phyloP scores from a whole-genome alignment of 306 rosid genomes.

The Pyrus bretschneideri region DNA sequence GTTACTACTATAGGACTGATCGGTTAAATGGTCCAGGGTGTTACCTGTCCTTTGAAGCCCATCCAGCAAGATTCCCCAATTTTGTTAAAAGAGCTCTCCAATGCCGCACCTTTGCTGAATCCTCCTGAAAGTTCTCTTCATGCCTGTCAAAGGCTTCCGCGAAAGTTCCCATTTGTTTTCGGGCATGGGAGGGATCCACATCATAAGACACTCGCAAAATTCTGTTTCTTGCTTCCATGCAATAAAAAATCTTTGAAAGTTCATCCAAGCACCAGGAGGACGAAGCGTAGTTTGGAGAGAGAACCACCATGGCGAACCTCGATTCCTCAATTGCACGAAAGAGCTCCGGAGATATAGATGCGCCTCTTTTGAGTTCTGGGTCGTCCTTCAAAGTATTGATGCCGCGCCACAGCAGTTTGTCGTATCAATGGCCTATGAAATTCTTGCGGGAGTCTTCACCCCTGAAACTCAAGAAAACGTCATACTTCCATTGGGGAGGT shows the following conservation, averaged over 20 bases:
- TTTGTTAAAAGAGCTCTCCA: slow-evolving; percentile 4
- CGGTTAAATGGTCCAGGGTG: too few species aligned
- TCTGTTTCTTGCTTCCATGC: neutral
- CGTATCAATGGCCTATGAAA: neutral
- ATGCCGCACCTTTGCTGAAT: neutral
- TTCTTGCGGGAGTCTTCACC: too few species aligned
- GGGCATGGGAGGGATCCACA: neutral
- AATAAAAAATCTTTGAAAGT: neutral
- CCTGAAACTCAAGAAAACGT: slow-evolving; percentile 1
- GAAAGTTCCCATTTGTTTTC: neutral
- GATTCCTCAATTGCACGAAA: neutral
- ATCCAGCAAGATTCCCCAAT: slow-evolving; percentile 9
- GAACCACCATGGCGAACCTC: neutral
- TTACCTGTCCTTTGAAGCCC: neutral
- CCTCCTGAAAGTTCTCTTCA: neutral
- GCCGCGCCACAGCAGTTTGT: neutral
- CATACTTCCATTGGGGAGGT: neutral
- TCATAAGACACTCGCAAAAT: neutral
- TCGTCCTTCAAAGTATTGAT: neutral
- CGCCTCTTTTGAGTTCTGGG: neutral
- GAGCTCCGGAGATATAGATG: neutral
- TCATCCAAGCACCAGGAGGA: neutral
- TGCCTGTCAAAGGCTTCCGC: neutral
- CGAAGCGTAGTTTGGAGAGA: neutral
- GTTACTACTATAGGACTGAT: too few species aligned